Percentiles rank a stretch among this genome's conserved stretches.
phyloP scores from a whole-genome alignment of 2,329 filamentous ascomycete genomes.

The Colletotrichum incanum region DNA sequence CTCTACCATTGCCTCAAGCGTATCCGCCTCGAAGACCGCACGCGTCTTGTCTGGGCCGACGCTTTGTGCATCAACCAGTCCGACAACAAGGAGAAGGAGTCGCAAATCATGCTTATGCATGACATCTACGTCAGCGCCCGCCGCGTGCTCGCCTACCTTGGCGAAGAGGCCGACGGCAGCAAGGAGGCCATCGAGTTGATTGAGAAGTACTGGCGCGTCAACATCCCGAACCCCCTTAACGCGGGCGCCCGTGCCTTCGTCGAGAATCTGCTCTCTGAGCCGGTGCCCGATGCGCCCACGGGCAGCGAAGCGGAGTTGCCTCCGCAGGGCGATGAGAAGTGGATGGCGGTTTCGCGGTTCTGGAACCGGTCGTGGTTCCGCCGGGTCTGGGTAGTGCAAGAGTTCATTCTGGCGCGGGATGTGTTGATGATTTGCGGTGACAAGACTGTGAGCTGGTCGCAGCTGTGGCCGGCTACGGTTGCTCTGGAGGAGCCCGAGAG shows the following conservation, averaged over 20 bases:
- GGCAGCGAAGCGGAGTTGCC: slow-evolving; percentile 28
- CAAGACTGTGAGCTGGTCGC: slow-evolving; percentile 27
- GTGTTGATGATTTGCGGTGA: slow-evolving; percentile 48
- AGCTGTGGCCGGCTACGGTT: slow-evolving; percentile 38
- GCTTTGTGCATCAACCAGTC: slow-evolving; percentile 46
- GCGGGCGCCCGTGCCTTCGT: slow-evolving; percentile 36
- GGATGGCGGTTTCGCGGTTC: slow-evolving; percentile 39
- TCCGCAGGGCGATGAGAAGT: slow-evolving; percentile 25
- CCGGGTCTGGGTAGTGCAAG: slow-evolving; percentile 50
- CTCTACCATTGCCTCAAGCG: slow-evolving; percentile 36
- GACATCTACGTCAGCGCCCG: slow-evolving; percentile 46
- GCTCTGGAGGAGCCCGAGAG: slow-evolving; percentile 39
- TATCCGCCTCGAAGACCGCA: slow-evolving; percentile 28
- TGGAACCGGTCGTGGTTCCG: slow-evolving; percentile 48
- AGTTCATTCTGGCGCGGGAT: slow-evolving; percentile 46
- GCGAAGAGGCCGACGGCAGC: slow-evolving; percentile 42
- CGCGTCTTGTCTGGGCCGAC: slow-evolving; percentile 44
- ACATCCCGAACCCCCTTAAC: slow-evolving; percentile 32
- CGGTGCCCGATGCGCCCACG: slow-evolving; percentile 26
- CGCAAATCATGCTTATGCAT: slow-evolving; percentile 41
- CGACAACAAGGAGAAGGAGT: slow-evolving; percentile 38
- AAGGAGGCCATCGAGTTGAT: slow-evolving; percentile 34
- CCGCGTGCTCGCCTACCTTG: slow-evolving; percentile 50
- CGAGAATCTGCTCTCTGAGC: slow-evolving; percentile 20
- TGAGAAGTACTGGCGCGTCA: slow-evolving; percentile 37